phyloP scores from a whole-genome alignment of 2,329 filamentous ascomycete species.

The Kalmusia sp. region DNA sequence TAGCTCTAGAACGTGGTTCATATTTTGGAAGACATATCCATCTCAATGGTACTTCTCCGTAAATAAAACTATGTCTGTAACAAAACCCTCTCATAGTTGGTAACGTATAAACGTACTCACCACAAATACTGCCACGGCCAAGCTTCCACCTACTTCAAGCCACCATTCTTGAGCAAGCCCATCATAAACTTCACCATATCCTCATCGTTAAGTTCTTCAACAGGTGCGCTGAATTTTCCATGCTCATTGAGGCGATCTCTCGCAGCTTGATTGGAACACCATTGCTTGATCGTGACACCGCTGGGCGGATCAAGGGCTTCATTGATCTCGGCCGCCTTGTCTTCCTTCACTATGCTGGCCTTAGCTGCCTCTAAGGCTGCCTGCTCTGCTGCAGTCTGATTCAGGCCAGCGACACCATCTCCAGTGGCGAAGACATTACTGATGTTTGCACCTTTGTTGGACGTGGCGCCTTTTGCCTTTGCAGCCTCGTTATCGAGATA shows the following conservation, averaged over 20 bases:
- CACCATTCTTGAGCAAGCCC: not conserved
- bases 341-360: not conserved
- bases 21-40: too few relatives aligned
- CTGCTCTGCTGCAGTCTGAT: not conserved
- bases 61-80: too few relatives aligned
- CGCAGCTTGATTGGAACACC: not conserved
- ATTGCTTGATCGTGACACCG: not conserved
- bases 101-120: too few relatives aligned
- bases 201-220: not conserved
- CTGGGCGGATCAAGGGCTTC: not conserved
- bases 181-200: not conserved
- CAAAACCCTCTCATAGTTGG: too few relatives aligned
- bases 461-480: not conserved
- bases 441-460: constrained; percentile 1
- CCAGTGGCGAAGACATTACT: not conserved
- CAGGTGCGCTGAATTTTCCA: not conserved
- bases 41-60: too few relatives aligned
- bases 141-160: not conserved
- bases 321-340: not conserved
- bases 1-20: too few relatives aligned
- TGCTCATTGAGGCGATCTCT: not conserved
- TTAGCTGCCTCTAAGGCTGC: too few relatives aligned
- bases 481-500: constrained; percentile 6
- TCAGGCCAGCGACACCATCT: not conserved
- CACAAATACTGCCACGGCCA: too few relatives aligned